phyloP scores from a whole-genome alignment of 805 yeast species.

The Cyberlindnera mycetangii region DNA sequence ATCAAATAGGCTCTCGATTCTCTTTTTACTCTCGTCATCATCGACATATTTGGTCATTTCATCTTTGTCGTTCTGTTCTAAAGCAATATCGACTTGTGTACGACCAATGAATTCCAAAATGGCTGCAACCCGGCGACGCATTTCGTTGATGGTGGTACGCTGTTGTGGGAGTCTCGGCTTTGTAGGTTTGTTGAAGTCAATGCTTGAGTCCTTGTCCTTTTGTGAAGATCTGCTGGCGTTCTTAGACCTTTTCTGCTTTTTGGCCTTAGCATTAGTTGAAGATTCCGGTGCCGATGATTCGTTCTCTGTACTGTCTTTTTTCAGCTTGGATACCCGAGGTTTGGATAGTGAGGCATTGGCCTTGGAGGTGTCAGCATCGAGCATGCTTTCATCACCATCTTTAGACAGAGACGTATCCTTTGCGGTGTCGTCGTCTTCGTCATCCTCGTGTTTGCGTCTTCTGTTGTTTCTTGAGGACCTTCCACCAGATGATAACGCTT shows the following conservation, averaged over 20 bases:
- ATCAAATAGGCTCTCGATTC: conserved; percentile 42
- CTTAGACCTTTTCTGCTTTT: conserved; percentile 17
- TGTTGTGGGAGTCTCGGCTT: conserved; percentile 82
- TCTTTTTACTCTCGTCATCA: conserved; percentile 36
- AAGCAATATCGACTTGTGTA: conserved; percentile 77
- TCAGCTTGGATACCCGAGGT: conserved; percentile 8
- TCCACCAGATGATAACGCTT: neutral
- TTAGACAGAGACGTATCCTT: conserved; percentile 4
- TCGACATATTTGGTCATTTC: conserved; percentile 46
- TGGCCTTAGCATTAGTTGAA: conserved; percentile 4
- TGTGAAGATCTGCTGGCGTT: conserved; percentile 9
- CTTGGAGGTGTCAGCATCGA: conserved; percentile 2
- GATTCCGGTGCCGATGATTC: conserved; percentile 18
- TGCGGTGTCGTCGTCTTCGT: neutral
- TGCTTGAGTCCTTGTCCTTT: conserved; percentile 31
- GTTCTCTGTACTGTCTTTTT: conserved; percentile 9
- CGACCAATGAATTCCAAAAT: conserved; percentile 88
- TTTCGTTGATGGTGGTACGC: conserved; percentile 71
- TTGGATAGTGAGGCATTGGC: neutral
- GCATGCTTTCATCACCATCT: conserved; percentile 7
- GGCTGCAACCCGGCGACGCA: conserved; percentile 85
- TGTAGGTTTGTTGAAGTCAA: conserved; percentile 65
- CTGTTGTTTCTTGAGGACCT: conserved; percentile 9
- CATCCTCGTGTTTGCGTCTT: conserved; percentile 8
- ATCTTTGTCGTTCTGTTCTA: conserved; percentile 61